Conservation (phyloP, 805 yeast genomes). For the Pichia paraexigua region DNA sequence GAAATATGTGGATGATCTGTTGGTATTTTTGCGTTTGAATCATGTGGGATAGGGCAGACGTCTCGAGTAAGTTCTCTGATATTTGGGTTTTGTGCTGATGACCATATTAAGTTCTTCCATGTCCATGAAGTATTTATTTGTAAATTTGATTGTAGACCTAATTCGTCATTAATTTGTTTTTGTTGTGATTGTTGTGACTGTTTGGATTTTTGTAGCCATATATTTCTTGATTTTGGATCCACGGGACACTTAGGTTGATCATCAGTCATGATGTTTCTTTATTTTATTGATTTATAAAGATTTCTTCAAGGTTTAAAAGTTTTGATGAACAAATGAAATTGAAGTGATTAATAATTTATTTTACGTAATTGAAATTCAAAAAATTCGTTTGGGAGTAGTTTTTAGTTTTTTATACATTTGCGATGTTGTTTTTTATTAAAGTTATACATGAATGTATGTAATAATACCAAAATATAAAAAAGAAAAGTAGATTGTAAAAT, state of each 20-base stretch:
- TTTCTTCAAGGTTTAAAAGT: not conserved
- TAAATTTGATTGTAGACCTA: not conserved
- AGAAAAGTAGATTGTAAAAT: not conserved
- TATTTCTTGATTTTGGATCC: conserved; percentile 50
- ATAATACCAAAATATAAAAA: not conserved
- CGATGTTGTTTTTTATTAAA: too few species aligned
- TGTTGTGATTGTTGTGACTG: conserved; percentile 13
- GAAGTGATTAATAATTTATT: not conserved
- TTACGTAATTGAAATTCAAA: not conserved
- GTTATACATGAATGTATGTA: not conserved
- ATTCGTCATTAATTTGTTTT: not conserved
- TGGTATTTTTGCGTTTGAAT: conserved; percentile 11
- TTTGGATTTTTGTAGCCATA: conserved; percentile 42
- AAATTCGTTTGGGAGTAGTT: not conserved
- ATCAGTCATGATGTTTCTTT: conserved; percentile 12
- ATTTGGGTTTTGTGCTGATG: conserved; percentile 1
- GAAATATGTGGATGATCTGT: conserved; percentile 18
- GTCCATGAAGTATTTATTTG: conserved; percentile 3
- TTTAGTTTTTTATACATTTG: too few species aligned
- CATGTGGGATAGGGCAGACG: conserved; percentile 10
- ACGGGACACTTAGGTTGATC: conserved; percentile 53
- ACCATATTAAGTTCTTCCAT: conserved; percentile 18
- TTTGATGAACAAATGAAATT: not conserved
- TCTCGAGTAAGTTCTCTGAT: not conserved
- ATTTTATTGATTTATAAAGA: not conserved